These are phyloP conservation scores for Neonectria sp. DNA, from an alignment of 2,329 filamentous ascomycete genomes.

Conservation along the genomic window DNA sequence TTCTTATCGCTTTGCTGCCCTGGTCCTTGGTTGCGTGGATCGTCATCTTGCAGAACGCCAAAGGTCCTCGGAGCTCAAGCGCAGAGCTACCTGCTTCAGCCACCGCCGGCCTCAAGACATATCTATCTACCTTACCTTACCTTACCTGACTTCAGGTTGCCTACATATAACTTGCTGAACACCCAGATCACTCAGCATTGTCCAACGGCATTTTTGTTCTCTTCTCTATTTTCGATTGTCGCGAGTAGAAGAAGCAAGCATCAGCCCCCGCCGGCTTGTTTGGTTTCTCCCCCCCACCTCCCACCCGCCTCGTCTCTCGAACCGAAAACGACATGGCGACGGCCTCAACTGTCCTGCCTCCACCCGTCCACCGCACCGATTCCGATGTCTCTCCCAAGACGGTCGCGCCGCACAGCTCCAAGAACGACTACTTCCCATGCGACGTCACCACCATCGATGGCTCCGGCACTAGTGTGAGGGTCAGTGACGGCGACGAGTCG, in stretches of 20 bases:
- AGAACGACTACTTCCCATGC: conserved; percentile 48
- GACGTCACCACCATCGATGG: conserved; percentile 44
- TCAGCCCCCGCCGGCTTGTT: conserved; percentile 13
- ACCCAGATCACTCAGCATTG: conserved; percentile 10
- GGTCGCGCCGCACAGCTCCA: conserved; percentile 38
- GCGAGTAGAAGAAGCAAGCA: conserved; percentile 24
- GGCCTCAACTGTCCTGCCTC: conserved; percentile 42
- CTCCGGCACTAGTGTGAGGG: conserved; percentile 43
- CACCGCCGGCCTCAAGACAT: conserved; percentile 17
- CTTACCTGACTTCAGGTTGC: conserved; percentile 12
- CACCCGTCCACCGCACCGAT: conserved; percentile 53
- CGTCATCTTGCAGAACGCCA: conserved; percentile 24
- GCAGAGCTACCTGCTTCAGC: conserved; percentile 11
- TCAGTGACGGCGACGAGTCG: conserved; percentile 51
- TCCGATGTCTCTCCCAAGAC: conserved; percentile 62
- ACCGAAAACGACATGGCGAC: conserved; percentile 40
- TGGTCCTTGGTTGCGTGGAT: conserved; percentile 20
- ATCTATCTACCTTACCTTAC: not conserved
- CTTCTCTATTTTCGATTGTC: conserved; percentile 2
- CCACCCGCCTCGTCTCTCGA: conserved; percentile 3
- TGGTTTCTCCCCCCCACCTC: conserved; percentile 15
- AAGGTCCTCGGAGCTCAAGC: conserved; percentile 11
- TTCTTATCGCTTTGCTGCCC: conserved; percentile 21
- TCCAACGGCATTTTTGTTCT: conserved; percentile 5
- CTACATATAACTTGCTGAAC: conserved; percentile 24